Base-by-base conservation (phyloP, 2,329 filamentous ascomycete species). In the Trichoderma asperellum region DNA sequence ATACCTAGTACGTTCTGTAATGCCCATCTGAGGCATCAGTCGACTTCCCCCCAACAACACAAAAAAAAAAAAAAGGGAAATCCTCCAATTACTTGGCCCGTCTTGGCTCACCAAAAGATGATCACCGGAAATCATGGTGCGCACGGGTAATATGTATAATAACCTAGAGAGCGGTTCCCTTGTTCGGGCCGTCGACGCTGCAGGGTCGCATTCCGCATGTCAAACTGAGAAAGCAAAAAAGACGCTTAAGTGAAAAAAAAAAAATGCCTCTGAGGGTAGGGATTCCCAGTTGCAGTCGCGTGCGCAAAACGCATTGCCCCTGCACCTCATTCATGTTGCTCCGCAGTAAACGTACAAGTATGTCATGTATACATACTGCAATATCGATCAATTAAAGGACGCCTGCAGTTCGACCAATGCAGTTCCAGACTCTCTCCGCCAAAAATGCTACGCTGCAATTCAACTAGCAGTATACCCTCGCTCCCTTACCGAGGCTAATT, bases 401-500 rank as follows among this genome's bases (percentile, higher is more conserved):
- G 18, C 61, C 52, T 64, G 61, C 61, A 43, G 24, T 35, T 64
- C 24, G 49, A 18, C 61, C 29, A 55, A 27, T 32, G 21, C 52
- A 24, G 24, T 24, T 32, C 52, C 24, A 55, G 27, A 16, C 52
- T 27, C 3, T 18, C 24, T 55, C 21, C 24, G 27, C 52, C 27
- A 55, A 27, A 32, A 27, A 18, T 32, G 24, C 52, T 32, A 27
- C 27, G n/a, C 27, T 16, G 27, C 11, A 55, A 32, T 47, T 57
- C 63, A 27, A 66, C 52, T 34, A 18, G 40, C 40, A 18, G 29
- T 34, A 34, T 59, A 37, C 32, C 35, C 53, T 32, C 55, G n/a
- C 35, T 55, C 55, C 53, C 49, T 67, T 58, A 37, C 53, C 55
- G 57, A 59, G 57, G 57, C 57, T 40, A 59, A 43, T 59, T 59